These are phyloP conservation scores for Cercospora janseana DNA, from an alignment of 2,329 filamentous ascomycete species.

Conservation along the genomic window DNA sequence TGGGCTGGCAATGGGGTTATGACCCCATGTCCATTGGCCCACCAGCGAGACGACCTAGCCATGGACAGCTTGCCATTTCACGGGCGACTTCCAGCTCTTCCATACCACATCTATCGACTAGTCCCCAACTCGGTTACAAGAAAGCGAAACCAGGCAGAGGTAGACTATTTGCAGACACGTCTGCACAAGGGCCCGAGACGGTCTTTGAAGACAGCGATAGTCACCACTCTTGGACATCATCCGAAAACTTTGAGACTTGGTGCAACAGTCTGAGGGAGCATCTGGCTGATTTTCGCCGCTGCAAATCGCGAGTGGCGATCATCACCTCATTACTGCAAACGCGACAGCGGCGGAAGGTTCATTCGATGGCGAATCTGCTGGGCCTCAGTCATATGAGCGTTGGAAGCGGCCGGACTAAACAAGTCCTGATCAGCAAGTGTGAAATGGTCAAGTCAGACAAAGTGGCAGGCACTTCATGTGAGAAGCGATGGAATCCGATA, in stretches of 20 bases:
- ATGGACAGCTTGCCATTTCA: background rate
- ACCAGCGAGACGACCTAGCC: constrained; percentile 1
- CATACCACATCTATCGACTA: background rate
- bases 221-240: constrained; percentile 23
- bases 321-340: constrained; percentile 20
- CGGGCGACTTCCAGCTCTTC: background rate
- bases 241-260: constrained; percentile 21
- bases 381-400: constrained; percentile 24
- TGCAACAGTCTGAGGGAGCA: constrained; percentile 14
- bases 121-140: background rate
- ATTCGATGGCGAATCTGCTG: constrained; percentile 23
- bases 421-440: constrained; percentile 22
- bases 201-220: constrained; percentile 24
- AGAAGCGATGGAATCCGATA: constrained; percentile 21
- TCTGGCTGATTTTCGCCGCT: constrained; percentile 17
- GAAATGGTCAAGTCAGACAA: constrained; percentile 7
- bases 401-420: constrained; percentile 18
- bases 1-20: constrained; percentile 6
- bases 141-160: constrained; percentile 3
- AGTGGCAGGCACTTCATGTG: background rate
- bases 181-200: constrained; percentile 11
- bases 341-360: constrained; percentile 21
- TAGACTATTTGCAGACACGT: constrained; percentile 16
- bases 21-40: background rate
- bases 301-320: constrained; percentile 14